Conservation (phyloP, 1,284 basidiomycete species). For the Porogramme epimiltina region DNA sequence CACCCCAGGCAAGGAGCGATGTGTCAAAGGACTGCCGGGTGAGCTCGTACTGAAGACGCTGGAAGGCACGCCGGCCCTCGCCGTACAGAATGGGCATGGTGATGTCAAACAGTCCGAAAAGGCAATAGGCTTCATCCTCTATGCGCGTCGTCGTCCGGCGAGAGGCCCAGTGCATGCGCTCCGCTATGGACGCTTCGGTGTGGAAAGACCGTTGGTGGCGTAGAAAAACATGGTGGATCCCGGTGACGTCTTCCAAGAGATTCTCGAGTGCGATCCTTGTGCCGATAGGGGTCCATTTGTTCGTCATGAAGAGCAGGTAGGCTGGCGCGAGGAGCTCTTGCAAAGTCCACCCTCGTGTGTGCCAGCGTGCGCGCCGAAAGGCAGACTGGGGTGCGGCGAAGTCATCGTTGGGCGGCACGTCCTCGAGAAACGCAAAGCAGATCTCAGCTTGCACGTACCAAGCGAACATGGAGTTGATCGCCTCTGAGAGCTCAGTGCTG, state of each 20-base stretch:
- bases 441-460: slow-evolving; percentile 1
- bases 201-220: too few species aligned
- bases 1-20: background rate
- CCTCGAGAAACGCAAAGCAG: slow-evolving; percentile 2
- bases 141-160: background rate
- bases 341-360: too few species aligned
- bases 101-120: background rate
- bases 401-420: too few species aligned
- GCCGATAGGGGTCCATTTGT: too few species aligned
- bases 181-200: background rate
- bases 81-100: background rate
- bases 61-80: background rate
- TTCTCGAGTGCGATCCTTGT: too few species aligned
- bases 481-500: slow-evolving; percentile 2
- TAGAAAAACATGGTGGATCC: too few species aligned
- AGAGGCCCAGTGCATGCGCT: background rate
- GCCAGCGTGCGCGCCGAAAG: too few species aligned
- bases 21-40: background rate
- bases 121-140: background rate
- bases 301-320: too few species aligned
- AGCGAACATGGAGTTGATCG: slow-evolving; percentile 1
- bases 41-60: background rate
- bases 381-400: too few species aligned
- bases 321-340: too few species aligned
- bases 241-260: too few species aligned